phyloP scores from a whole-genome alignment of 768 basidiomycete genomes.

The Podaxis sp. region DNA sequence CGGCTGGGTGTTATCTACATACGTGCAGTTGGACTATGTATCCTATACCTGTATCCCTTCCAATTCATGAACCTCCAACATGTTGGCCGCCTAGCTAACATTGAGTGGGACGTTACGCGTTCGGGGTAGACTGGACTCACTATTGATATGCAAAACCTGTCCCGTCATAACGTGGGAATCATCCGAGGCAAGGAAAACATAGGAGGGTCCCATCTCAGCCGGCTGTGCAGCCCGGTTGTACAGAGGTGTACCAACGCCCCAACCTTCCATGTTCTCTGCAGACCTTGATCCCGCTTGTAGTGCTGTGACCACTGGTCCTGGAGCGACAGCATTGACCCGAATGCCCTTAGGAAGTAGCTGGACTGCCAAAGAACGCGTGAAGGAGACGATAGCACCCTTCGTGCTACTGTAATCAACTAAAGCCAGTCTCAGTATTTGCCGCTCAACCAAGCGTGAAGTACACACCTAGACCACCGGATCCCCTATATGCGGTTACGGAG shows the following conservation, averaged over 20 bases:
- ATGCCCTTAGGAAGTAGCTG: conserved; percentile 55
- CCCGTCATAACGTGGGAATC: conserved; percentile 37
- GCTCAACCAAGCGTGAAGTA: conserved; percentile 3
- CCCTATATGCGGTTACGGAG: conserved; percentile 50
- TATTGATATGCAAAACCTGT: conserved; percentile 32
- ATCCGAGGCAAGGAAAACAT: conserved; percentile 49
- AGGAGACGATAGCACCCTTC: conserved; percentile 56
- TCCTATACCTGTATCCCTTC: too few relatives aligned
- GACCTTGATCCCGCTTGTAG: conserved; percentile 53
- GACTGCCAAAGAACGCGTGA: conserved; percentile 49
- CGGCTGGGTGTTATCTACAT: too few relatives aligned
- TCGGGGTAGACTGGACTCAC: conserved; percentile 13
- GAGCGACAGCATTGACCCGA: conserved; percentile 49
- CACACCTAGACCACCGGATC: conserved; percentile 24
- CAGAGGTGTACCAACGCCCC: conserved; percentile 43
- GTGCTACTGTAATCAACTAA: conserved; percentile 50
- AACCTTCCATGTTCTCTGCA: conserved; percentile 52
- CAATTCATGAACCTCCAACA: conserved; percentile 19
- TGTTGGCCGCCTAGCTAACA: conserved; percentile 18
- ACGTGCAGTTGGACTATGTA: neutral
- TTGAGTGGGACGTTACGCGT: neutral
- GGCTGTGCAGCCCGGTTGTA: conserved; percentile 48
- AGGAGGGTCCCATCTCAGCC: conserved; percentile 46
- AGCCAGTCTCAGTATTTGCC: conserved; percentile 16
- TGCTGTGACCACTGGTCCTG: conserved; percentile 55